These are phyloP conservation scores for Colletotrichum truncatum DNA, from an alignment of 2,329 filamentous ascomycete genomes.

Conservation along the genomic window DNA sequence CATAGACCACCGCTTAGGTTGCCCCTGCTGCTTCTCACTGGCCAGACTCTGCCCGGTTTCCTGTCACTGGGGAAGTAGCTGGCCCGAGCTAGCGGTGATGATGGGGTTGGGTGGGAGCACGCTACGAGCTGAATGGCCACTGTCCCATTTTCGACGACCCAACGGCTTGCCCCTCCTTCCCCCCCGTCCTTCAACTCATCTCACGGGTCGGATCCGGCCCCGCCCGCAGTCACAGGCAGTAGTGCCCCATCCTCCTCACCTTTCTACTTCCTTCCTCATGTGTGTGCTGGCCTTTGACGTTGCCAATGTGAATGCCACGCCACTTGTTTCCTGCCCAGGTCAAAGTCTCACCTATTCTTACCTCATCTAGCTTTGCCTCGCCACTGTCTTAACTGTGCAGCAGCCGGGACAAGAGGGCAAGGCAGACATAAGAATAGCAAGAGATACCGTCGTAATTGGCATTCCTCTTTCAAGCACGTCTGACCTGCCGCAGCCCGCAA, in stretches of 20 bases:
- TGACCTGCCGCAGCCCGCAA: no score
- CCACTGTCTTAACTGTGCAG: neutral
- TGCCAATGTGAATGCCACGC: neutral
- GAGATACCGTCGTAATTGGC: no score
- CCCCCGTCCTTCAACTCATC: neutral
- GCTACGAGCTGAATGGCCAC: no score
- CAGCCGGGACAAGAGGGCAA: no score
- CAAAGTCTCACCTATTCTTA: neutral
- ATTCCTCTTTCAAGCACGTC: neutral
- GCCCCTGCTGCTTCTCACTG: constrained; percentile 11
- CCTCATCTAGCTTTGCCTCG: neutral
- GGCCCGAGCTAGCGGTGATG: neutral
- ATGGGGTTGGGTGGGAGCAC: no score
- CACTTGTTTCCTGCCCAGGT: neutral
- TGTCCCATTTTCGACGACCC: no score
- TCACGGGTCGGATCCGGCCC: constrained; percentile 8
- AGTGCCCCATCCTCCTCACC: neutral
- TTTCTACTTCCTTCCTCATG: neutral
- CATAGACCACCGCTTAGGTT: constrained; percentile 29
- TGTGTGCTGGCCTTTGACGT: neutral
- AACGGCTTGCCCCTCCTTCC: no score
- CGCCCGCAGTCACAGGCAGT: neutral
- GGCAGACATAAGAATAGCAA: neutral
- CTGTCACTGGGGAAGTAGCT: constrained; percentile 7
- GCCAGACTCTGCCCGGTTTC: constrained; percentile 14